These are phyloP conservation scores for Vigna hirtella DNA, from an alignment of 306 rosid genomes.

Conservation along the genomic window DNA sequence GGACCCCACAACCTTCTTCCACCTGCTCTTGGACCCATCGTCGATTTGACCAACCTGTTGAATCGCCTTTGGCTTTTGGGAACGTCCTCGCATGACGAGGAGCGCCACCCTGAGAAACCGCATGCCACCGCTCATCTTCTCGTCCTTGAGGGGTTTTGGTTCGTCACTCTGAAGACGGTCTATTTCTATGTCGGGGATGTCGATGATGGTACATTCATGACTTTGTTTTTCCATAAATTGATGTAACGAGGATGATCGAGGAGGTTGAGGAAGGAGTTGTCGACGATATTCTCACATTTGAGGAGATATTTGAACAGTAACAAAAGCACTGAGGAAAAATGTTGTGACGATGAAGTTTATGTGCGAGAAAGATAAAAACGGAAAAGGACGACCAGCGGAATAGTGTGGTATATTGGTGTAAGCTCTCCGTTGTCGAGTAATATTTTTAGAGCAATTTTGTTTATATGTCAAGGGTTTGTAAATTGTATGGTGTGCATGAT, in stretches of 20 bases:
- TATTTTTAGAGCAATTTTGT: conserved; percentile 33
- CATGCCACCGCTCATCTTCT: conserved; percentile 45
- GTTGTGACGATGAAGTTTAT: not conserved
- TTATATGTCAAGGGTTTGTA: not conserved
- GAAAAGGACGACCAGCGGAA: conserved; percentile 19
- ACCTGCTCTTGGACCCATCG: conserved; percentile 41
- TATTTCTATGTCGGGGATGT: not conserved
- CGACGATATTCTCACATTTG: not conserved
- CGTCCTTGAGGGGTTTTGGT: conserved; percentile 6
- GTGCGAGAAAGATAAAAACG: not conserved
- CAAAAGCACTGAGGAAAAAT: not conserved
- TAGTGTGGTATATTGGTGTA: not conserved
- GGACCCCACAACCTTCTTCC: conserved; percentile 61
- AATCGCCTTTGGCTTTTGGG: not conserved
- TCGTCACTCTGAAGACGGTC: not conserved
- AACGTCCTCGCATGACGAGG: conserved; percentile 44
- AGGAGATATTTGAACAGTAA: conserved; percentile 5
- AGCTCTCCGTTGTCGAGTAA: not conserved
- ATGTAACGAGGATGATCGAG: not conserved
- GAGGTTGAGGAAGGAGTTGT: not conserved
- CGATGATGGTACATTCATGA: not conserved
- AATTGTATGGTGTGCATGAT: not conserved
- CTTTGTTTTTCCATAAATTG: conserved; percentile 40
- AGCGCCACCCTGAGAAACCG: conserved; percentile 51
- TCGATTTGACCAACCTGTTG: not conserved